Percentiles rank a stretch among this genome's conserved stretches.
phyloP scores from a whole-genome alignment of 1,139 yeast species.

The Hyphopichia buzzinii region DNA sequence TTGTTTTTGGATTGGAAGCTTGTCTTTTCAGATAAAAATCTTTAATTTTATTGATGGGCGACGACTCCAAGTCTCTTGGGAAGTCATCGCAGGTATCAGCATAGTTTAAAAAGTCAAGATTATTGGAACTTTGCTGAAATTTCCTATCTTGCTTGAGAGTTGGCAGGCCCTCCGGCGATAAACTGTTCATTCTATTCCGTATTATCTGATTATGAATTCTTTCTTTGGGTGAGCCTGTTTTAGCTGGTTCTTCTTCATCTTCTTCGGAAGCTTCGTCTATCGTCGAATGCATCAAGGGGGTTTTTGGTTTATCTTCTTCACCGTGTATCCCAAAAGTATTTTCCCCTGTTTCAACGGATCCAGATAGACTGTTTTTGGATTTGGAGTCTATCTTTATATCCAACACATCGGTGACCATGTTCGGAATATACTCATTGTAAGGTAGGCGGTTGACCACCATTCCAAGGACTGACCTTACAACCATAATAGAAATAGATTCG shows the following conservation, averaged over 20 bases:
- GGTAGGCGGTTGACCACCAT: conserved; percentile 6
- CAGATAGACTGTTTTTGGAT: not conserved
- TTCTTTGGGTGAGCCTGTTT: conserved; percentile 8
- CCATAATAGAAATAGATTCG: conserved; percentile 4
- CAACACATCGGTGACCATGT: conserved; percentile 2
- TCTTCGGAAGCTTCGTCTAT: not conserved
- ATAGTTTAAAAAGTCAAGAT: conserved; percentile 4
- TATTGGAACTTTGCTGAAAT: not conserved
- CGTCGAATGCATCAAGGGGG: not conserved
- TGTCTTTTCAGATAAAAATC: not conserved
- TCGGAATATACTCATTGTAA: conserved; percentile 7
- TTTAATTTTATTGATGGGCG: conserved; percentile 7
- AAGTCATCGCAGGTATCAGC: conserved; percentile 8
- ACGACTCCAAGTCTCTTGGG: conserved; percentile 2
- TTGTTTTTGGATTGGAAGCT: not conserved
- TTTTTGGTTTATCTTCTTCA: not conserved
- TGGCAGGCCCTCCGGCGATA: not conserved
- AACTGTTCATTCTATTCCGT: conserved; percentile 5
- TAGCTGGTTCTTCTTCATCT: not conserved
- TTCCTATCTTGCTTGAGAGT: not conserved
- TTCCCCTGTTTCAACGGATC: not conserved
- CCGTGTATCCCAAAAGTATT: not conserved
- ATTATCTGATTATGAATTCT: conserved; percentile 11
- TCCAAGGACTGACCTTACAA: conserved; percentile 7
- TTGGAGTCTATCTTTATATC: not conserved